Base-by-base conservation (phyloP, 2,329 filamentous ascomycete species). In the Calycina herbarum region DNA sequence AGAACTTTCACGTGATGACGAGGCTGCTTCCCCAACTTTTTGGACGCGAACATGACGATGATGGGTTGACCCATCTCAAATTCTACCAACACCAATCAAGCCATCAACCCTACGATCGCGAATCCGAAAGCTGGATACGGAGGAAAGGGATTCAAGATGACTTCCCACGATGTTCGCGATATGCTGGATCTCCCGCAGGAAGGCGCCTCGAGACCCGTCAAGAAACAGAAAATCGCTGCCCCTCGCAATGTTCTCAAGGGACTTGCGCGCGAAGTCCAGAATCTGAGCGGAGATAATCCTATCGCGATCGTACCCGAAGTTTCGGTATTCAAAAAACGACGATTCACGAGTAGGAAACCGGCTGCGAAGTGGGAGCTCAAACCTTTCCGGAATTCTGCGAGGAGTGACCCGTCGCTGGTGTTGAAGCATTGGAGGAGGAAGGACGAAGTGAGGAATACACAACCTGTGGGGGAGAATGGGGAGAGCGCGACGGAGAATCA, bases 371-470 rank as follows among this genome's bases (percentile, higher is more conserved):
- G 91, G 91, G 87, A 89, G 73, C 81, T 89, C 74, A 83, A 82
- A 15, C 81, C 86, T 1, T 97, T 97, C 76, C 85, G 79, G 42
- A 97, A 97, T 75, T 88, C 89, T 63, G 93, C 91, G 20, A 88
- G 94, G 69, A 79, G 81, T 48, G 92, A 95, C 73, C 83, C 82
- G 17, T 56, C 63, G 24, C 81, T 97, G 29, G 79, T 91, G 4
- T 77, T 97, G 68, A 85, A 84, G 69, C 94, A 97, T 79, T 97
- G 94, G 94, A 86, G 89, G 75, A 83, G 89, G 76, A 89, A 89
- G 74, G 80, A 80, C 3, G 85, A 81, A 64, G 24, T 24, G 48
- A 54, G 48, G 48, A 54, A 27, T 73, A 67, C 74, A 63, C 70
- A 76, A 40, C 69, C 77, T 48, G 73, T 77, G 5, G 79, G 82